Evolutionary conservation across 208 protist genomes (phyloP).

Genomic region (Acanthamoeba sp.): DNA sequence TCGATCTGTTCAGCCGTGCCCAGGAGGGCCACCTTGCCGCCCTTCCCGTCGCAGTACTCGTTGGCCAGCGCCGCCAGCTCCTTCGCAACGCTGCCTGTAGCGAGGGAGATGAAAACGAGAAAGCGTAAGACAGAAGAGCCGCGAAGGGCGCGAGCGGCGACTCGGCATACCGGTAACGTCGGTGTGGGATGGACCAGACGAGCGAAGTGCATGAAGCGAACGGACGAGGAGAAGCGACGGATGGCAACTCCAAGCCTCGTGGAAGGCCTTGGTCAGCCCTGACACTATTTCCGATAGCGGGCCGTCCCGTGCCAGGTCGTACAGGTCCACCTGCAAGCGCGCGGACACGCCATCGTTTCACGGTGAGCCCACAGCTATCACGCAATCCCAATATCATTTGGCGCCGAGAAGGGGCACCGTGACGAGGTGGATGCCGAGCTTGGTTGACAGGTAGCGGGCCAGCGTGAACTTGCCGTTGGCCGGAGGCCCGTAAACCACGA

Average conservation of each 20-base stretch:
- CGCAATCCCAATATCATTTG: too few species aligned
- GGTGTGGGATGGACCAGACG: not conserved
- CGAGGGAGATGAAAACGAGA: not conserved
- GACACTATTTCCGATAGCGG: slow-evolving; percentile 3
- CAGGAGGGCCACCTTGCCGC: slow-evolving; percentile 1
- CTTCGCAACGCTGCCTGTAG: not conserved
- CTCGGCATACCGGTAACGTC: not conserved
- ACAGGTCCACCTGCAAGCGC: slow-evolving; percentile 60
- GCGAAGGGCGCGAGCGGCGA: not conserved
- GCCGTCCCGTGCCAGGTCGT: slow-evolving; percentile 8
- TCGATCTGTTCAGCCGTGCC: slow-evolving; percentile 76
- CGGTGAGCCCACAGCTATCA: too few species aligned
- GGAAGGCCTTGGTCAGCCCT: slow-evolving; percentile 5
- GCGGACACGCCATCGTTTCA: too few species aligned
- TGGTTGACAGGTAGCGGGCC: slow-evolving; percentile 49
- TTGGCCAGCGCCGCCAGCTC: not conserved
- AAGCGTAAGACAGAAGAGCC: too few species aligned
- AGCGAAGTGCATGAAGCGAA: slow-evolving; percentile 42
- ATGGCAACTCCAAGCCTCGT: slow-evolving; percentile 18
- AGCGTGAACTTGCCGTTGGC: slow-evolving; percentile 72
- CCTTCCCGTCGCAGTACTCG: slow-evolving; percentile 38
- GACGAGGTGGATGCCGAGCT: slow-evolving; percentile 63
- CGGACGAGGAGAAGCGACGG: slow-evolving; percentile 71
- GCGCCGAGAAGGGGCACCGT: too few species aligned
- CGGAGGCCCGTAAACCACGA: slow-evolving; percentile 64